These are phyloP conservation scores for Alloascoidea africana DNA, from an alignment of 805 yeast genomes.

Conservation along the genomic window DNA sequence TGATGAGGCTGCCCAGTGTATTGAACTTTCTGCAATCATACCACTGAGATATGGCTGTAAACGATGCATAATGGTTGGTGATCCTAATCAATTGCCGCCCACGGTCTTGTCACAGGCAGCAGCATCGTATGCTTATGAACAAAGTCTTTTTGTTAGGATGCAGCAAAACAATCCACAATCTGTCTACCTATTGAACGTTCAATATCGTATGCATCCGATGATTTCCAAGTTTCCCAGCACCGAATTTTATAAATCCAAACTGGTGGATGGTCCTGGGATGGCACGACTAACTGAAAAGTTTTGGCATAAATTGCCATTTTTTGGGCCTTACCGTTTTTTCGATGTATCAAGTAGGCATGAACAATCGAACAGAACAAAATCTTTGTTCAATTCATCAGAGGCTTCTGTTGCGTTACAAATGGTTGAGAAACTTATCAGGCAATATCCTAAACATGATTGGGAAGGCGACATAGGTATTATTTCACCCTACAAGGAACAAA, in stretches of 20 bases:
- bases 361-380: conserved; percentile 47
- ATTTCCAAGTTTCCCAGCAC: conserved; percentile 78
- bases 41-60: conserved; percentile 86
- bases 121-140: conserved; percentile 66
- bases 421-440: conserved; percentile 32
- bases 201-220: conserved; percentile 94
- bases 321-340: conserved; percentile 70
- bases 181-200: conserved; percentile 70
- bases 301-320: conserved; percentile 52
- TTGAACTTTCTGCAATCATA: conserved; percentile 80
- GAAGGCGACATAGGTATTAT: conserved; percentile 74
- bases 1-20: conserved; percentile 97
- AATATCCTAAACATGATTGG: conserved; percentile 37
- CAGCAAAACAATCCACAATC: conserved; percentile 45
- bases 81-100: conserved; percentile 96
- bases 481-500: conserved; percentile 91
- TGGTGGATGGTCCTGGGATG: conserved; percentile 74
- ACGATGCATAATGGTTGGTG: conserved; percentile 94
- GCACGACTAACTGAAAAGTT: conserved; percentile 37
- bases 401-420: conserved; percentile 61
- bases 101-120: conserved; percentile 89
- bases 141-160: conserved; percentile 89
- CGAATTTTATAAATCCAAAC: conserved; percentile 60
- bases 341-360: conserved; percentile 53
- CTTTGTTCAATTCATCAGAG: conserved; percentile 58